Conservation (phyloP, 768 basidiomycete species). For the Lentinula lateritia region DNA sequence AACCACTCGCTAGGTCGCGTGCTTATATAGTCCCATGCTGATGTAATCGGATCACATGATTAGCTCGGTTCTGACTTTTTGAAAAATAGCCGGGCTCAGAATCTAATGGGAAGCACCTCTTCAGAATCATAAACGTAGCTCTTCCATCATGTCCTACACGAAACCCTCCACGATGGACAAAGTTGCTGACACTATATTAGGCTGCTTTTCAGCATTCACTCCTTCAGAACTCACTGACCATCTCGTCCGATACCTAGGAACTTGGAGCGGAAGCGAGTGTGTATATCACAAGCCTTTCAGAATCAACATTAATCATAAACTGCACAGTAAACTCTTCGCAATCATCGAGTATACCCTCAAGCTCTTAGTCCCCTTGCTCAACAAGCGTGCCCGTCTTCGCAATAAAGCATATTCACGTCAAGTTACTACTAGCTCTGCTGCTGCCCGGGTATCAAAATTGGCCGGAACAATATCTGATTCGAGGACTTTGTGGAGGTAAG, state of each 20-base stretch:
- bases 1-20: slow-evolving; percentile 10
- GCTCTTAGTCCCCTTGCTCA: slow-evolving; percentile 59
- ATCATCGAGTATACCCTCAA: slow-evolving; percentile 74
- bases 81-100: too few species aligned
- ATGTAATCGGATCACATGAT: neutral
- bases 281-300: neutral
- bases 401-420: slow-evolving; percentile 55
- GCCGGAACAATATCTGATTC: slow-evolving; percentile 58
- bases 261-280: slow-evolving; percentile 87
- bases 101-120: too few species aligned
- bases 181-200: slow-evolving; percentile 60
- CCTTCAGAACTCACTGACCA: slow-evolving; percentile 66
- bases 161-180: slow-evolving; percentile 44
- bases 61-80: neutral
- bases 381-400: slow-evolving; percentile 64
- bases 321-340: slow-evolving; percentile 67
- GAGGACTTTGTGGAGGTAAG: slow-evolving; percentile 52
- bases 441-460: slow-evolving; percentile 49
- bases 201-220: slow-evolving; percentile 52
- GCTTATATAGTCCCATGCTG: slow-evolving; percentile 5
- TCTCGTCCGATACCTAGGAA: slow-evolving; percentile 68
- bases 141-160: slow-evolving; percentile 42
- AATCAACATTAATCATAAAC: neutral
- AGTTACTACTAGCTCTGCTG: slow-evolving; percentile 47
- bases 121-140: too few species aligned